Evolutionary conservation across 2,329 filamentous ascomycete species (phyloP).

Genomic region (Pseudogymnoascus sp.): DNA sequence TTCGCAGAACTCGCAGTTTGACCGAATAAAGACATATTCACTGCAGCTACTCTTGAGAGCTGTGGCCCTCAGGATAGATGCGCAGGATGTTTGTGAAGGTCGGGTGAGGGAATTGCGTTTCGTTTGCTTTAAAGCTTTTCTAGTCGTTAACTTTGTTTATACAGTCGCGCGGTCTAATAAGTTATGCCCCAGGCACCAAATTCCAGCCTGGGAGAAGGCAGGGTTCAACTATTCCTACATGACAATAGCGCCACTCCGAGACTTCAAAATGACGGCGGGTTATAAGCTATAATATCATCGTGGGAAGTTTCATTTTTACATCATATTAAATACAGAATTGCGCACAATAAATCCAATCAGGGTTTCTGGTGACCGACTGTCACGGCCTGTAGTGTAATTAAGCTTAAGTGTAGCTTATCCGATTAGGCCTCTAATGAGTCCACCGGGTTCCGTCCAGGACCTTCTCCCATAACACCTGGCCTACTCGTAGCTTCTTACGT

Average conservation of each 20-base stretch:
- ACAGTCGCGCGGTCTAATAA: neutral
- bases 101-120: neutral
- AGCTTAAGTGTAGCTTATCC: slow-evolving; percentile 7
- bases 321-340: neutral
- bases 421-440: slow-evolving; percentile 5
- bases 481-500: slow-evolving; percentile 1
- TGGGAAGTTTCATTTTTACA: neutral
- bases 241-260: neutral
- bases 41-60: neutral
- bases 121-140: slow-evolving; percentile 4
- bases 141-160: slow-evolving; percentile 5
- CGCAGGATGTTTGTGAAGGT: neutral
- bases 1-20: neutral
- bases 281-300: neutral
- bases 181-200: slow-evolving; percentile 6
- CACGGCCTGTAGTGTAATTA: neutral
- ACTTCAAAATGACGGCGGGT: neutral
- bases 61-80: neutral
- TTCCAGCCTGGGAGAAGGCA: neutral
- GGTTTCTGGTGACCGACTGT: neutral
- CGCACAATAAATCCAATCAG: neutral
- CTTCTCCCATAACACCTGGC: neutral
- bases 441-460: neutral
- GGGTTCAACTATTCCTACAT: neutral
- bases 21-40: slow-evolving; percentile 6